Conservation (phyloP, 495 filamentous ascomycete genomes). For the Daldinia caldariorum region DNA sequence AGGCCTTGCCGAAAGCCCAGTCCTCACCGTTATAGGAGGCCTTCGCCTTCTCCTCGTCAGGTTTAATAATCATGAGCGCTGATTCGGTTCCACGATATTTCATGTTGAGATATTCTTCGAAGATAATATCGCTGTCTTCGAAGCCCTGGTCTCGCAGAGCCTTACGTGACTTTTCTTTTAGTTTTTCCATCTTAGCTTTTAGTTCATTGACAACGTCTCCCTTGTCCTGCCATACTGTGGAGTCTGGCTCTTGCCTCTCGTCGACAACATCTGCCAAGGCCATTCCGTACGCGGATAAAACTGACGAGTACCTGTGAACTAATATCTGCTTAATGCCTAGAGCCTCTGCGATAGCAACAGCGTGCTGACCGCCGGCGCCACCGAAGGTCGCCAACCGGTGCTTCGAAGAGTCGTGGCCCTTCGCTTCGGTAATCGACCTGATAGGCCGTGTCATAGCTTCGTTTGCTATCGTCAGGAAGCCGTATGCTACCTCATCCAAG, state of each 20-base stretch:
- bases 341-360: slow-evolving; percentile 91
- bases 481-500: slow-evolving; percentile 88
- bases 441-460: slow-evolving; percentile 97
- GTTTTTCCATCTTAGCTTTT: slow-evolving; percentile 65
- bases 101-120: slow-evolving; percentile 91
- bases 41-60: slow-evolving; percentile 64
- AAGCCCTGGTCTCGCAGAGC: slow-evolving; percentile 80
- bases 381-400: slow-evolving; percentile 93
- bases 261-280: slow-evolving; percentile 94
- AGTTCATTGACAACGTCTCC: slow-evolving; percentile 63
- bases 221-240: slow-evolving; percentile 75
- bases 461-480: slow-evolving; percentile 92
- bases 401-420: slow-evolving; percentile 89
- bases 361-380: slow-evolving; percentile 95
- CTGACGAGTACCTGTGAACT: slow-evolving; percentile 91
- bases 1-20: slow-evolving; percentile 84
- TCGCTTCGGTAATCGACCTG: slow-evolving; percentile 89
- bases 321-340: slow-evolving; percentile 89
- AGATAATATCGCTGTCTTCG: slow-evolving; percentile 72
- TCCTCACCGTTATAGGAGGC: slow-evolving; percentile 69
- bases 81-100: slow-evolving; percentile 89
- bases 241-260: slow-evolving; percentile 90
- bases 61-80: slow-evolving; percentile 82
- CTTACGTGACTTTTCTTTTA: slow-evolving; percentile 73
- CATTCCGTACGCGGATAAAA: slow-evolving; percentile 97